Evolutionary conservation across 495 filamentous ascomycete genomes (phyloP), one percentile per base, ranked within the genome.

Genomic region (Penicillium cosmopolitanum): DNA sequence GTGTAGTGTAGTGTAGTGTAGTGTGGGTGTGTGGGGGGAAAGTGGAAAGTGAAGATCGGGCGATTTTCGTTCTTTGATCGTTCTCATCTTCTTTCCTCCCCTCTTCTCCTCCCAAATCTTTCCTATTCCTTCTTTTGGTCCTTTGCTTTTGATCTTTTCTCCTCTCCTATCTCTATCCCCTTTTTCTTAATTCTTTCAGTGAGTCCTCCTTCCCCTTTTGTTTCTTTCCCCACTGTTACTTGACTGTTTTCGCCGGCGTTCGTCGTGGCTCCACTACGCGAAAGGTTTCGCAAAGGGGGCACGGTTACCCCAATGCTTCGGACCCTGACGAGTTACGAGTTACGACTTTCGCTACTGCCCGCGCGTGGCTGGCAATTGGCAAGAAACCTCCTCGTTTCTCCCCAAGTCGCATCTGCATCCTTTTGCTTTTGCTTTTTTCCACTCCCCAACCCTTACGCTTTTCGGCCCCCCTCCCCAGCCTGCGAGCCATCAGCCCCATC

Each of bases 261-360:
- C 19, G 61, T 66, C n/a, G 42, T 44, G 42, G n/a, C 66, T 68
- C 65, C 67, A 68, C 67, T 53, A 58, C 50, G 60, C 56, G 40
- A 66, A 36, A 63, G 48, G 65, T 60, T 62, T 64, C 66, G 60
- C 65, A 68, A 70, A 60, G 67, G 67, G 61, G 58, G 53, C 54
- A 62, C 55, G 56, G 55, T 55, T 63, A 51, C 53, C 60, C 56
- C 55, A 58, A 58, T 55, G 46, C 44, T 58, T 47, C 48, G 52
- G 56, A 52, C 52, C 63, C 51, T 64, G 51, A 38, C 18, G 53
- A 61, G 42, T 48, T 13, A 38, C 11, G 4, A 12, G 5, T 44
- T 13, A 38, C 11, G 4, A 12, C 0, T 44, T 42, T 57, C 28
- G 34, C 50, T 15, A 33, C 21, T 52, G 56, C 36, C 36, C 44